Evolutionary conservation across 2,329 filamentous ascomycete genomes (phyloP), one percentile per base, ranked within the genome.

Genomic region (Fusarium secorum): DNA sequence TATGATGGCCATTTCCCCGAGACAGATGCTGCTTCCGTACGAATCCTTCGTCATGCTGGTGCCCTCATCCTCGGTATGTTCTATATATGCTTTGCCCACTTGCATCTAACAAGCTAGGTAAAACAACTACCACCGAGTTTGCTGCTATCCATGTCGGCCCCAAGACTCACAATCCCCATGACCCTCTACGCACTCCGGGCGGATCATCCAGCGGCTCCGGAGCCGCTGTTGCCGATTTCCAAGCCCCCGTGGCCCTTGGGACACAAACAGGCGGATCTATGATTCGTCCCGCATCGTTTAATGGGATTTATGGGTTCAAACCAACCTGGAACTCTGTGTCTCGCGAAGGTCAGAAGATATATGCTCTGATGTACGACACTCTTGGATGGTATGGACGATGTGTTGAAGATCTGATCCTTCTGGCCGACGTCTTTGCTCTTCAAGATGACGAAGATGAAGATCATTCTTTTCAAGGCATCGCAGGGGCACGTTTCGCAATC

Each of bases 151-250:
- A 82, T 2, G 78, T 81, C 18, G 89, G 89, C 0, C 83, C 85
- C 2, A 82, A 82, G 54, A 89, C 88, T 2, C 75, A 78, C 7
- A 93, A 93, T 75, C 88, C 90, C 0, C 93, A 93, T 70, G 89
- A 93, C 76, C 77, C 81, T 4, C 84, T 83, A 1, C 85, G 91
- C 8, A 92, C 90, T 0, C 90, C 90, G 0, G 90, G 90, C 2
- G 90, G 90, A 48, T 92, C 90, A 0, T 91, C 89, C 0, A 89
- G 89, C 1, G 91, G 91, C 1, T 91, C 90, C 5, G 90, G 85
- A 3, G 90, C 90, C 0, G 89, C 89, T 1, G 89, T 93, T 2
- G 90, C 82, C 20, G 91, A 92, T 71, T 86, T 86, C 60, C 90
- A 92, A 70, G 86, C 84, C 1, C 88, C 89, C 0, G 75, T 93